Evolutionary conservation across 345 rosid species (phyloP), one percentile per base, ranked within the genome.

Genomic region (Adansonia digitata): DNA sequence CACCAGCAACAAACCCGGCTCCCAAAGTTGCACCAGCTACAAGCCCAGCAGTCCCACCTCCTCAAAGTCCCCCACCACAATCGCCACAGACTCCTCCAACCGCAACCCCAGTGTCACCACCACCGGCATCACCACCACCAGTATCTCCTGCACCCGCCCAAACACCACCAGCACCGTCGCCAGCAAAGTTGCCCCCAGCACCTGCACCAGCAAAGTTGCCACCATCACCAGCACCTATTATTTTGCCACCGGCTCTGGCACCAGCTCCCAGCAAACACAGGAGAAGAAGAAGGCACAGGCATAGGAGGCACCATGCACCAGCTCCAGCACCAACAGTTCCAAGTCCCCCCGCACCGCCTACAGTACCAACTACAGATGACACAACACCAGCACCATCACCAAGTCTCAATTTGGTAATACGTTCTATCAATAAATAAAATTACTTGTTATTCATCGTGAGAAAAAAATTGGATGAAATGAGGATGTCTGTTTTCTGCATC

Each of bases 261-360:
- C 88, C 91, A 1, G 86, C 91, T 75, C 93, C 90, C 12, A 22
- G 83, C 71, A 87, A 87, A 81, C 96, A 91, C 83, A 87, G 83
- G 82, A 77, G 72, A 80, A 80, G 74, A 42, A 83, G 76, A 17
- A 86, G 81, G 81, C 97, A 89, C 81, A 89, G 68, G 82, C 94
- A 88, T 82, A 89, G 75, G 82, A 82, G 43, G 78, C 94, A 88
- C 82, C 94, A 85, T 49, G 88, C 92, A 15, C 91, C 87, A 61
- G 94, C 97, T 31, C 90, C 92, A 35, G 94, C 89, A 64, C 97
- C 97, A 74, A 76, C 31, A 18, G 82, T 83, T 26, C 88, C 86
- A 10, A 90, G 98, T 80, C 98, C 98, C 24, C 97, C 98, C n/a
- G 81, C 95, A 67, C 97, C 98, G 61, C 93, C 97, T 29, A 77